Evolutionary conservation across 1,284 basidiomycete genomes (phyloP), one percentile per base, ranked within the genome.

Genomic region (Sparassis latifolia): DNA sequence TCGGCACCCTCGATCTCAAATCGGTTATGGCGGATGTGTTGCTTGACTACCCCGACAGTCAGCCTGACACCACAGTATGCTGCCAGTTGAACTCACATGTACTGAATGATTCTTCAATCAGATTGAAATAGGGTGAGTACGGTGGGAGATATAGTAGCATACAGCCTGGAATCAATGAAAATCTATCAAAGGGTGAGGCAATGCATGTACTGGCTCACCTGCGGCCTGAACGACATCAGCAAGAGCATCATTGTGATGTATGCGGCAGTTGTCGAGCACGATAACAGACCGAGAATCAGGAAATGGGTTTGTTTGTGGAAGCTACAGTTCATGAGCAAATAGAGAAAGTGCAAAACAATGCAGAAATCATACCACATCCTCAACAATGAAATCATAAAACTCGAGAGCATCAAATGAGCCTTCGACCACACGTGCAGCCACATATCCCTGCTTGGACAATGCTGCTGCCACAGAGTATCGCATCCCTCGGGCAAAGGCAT

Each of bases 231-330:
- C 49, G 12, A 61, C 50, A 20, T 62, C 59, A 5, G 44, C 48
- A 4, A 66, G 49, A n/a, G 58, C 58, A 5, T 56, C 50, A 46
- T 50, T 59, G 38, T 66, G 56, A 50, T 68, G 63, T 10, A 61
- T 66, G 5, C 53, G 35, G 44, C 62, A 63, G 44, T 68, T 68
- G 49, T 68, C 66, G n/a, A 68, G 42, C 7, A 68, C 48, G 4
- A 69, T 53, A 7, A 69, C 55, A 53, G 65, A 67, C 20, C 51
- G 51, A 2, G 50, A 46, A 9, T 55, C 59, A 7, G 66, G 66
- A 49, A 57, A 68, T 7, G 55, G 60, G 29, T 62, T 63, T 53
- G 62, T 63, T 33, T 52, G 46, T 3, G 61, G 61, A 5, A 66
- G 46, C 64, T 67, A 41, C 9, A 50, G 42, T 33, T 2, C 6